Percentiles rank a stretch among this genome's conserved stretches.
phyloP scores from a whole-genome alignment of 768 basidiomycete genomes.

The Coprinopsis strossmayeri region DNA sequence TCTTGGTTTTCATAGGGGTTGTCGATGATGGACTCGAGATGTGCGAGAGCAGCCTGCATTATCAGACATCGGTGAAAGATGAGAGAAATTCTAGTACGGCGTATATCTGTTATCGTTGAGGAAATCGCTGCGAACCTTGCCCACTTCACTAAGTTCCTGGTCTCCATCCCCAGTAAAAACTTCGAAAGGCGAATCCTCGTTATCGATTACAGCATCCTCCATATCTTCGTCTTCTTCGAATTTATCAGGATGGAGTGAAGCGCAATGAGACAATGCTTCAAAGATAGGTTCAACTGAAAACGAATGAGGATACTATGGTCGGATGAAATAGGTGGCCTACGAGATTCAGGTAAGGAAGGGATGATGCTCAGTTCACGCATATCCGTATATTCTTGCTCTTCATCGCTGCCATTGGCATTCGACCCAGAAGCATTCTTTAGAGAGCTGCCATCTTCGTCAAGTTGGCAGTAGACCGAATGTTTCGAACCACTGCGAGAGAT shows the following conservation, averaged over 20 bases:
- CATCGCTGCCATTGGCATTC: slow-evolving; percentile 25
- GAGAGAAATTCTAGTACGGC: slow-evolving; percentile 66
- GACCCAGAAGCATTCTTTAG: neutral
- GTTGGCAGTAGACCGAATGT: slow-evolving; percentile 87
- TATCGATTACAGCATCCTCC: slow-evolving; percentile 50
- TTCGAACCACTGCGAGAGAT: slow-evolving; percentile 63
- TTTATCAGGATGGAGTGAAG: slow-evolving; percentile 77
- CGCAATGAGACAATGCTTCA: slow-evolving; percentile 79
- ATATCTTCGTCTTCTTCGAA: slow-evolving; percentile 43
- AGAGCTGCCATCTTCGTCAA: slow-evolving; percentile 56
- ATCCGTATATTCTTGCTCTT: slow-evolving; percentile 33
- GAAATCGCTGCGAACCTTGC: slow-evolving; percentile 92
- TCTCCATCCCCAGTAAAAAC: slow-evolving; percentile 50
- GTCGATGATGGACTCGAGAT: slow-evolving; percentile 78
- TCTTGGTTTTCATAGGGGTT: slow-evolving; percentile 28
- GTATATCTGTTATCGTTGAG: slow-evolving; percentile 67
- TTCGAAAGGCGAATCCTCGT: slow-evolving; percentile 41
- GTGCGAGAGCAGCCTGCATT: slow-evolving; percentile 68
- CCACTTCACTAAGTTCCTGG: slow-evolving; percentile 79
- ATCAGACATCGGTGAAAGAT: slow-evolving; percentile 19
- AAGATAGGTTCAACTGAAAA: slow-evolving; percentile 75
- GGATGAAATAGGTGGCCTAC: slow-evolving; percentile 40
- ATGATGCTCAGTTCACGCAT: slow-evolving; percentile 82
- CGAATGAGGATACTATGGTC: neutral
- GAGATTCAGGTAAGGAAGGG: slow-evolving; percentile 47